Conservation (phyloP, 148 eudicot species). For the Polygonum maritimum region DNA sequence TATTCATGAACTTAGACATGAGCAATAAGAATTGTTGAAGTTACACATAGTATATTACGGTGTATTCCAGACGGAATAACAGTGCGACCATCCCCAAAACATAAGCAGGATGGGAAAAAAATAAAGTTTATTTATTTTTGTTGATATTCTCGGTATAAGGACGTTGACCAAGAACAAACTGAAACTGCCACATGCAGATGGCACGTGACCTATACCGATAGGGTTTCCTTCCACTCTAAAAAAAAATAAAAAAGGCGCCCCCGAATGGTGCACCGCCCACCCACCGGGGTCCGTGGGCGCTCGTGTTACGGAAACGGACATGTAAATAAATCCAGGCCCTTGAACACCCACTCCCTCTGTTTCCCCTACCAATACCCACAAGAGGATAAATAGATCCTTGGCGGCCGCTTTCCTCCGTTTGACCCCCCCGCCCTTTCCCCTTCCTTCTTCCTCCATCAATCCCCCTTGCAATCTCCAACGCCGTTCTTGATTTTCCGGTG, state of each 20-base stretch:
- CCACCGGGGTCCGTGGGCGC: constrained; percentile 10
- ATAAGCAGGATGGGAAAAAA: neutral
- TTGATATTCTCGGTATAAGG: neutral
- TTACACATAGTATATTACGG: too few relatives aligned
- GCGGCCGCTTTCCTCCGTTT: constrained; percentile 1
- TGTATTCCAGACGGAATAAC: too few relatives aligned
- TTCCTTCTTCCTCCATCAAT: neutral
- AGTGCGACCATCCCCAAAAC: too few relatives aligned
- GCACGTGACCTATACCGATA: neutral
- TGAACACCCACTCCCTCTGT: neutral
- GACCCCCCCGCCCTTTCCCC: neutral
- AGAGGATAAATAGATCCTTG: neutral
- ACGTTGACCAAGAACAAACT: neutral
- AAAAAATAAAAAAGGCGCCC: neutral
- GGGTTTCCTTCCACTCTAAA: neutral
- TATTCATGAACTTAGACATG: too few relatives aligned
- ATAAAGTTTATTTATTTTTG: neutral
- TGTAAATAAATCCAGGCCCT: neutral
- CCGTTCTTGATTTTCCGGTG: neutral
- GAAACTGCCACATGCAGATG: neutral
- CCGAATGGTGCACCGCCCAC: constrained; percentile 7
- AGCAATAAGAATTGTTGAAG: too few relatives aligned
- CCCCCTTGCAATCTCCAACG: neutral
- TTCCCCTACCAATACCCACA: neutral
- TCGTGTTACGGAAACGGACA: neutral